Evolutionary conservation across 2,329 filamentous ascomycete species (phyloP).

Genomic region (Microascus cirrosus): DNA sequence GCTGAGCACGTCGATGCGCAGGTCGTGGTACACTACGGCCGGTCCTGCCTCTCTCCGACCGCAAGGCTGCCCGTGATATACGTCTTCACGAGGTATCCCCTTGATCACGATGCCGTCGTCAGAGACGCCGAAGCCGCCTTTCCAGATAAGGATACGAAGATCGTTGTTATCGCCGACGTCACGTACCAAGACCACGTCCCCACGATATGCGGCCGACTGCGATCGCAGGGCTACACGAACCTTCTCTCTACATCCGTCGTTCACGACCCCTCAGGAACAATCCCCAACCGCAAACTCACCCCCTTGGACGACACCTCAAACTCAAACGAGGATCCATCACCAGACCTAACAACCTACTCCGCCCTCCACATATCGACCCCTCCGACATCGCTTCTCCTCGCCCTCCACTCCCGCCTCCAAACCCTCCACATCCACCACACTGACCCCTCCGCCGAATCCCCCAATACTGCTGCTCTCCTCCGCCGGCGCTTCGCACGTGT

Average conservation of each 20-base stretch:
- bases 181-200: constrained; percentile 70
- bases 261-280: constrained; percentile 64
- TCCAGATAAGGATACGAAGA: constrained; percentile 46
- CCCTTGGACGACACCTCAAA: neutral
- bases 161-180: constrained; percentile 81
- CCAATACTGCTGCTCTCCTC: constrained; percentile 43
- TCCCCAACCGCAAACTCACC: constrained; percentile 72
- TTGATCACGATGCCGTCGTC: constrained; percentile 49
- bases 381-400: constrained; percentile 72
- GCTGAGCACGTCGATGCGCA: constrained; percentile 89
- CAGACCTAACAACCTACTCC: constrained; percentile 53
- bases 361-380: constrained; percentile 81
- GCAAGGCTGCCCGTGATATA: constrained; percentile 80
- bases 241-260: constrained; percentile 61
- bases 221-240: constrained; percentile 54
- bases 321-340: constrained; percentile 20
- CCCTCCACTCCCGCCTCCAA: constrained; percentile 70
- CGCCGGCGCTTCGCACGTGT: constrained; percentile 83
- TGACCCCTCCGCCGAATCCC: constrained; percentile 34
- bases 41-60: constrained; percentile 85
- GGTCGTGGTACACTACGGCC: constrained; percentile 86
- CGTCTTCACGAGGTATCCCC: constrained; percentile 66
- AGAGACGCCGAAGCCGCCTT: constrained; percentile 59
- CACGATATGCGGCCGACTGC: constrained; percentile 41
- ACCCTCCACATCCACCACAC: constrained; percentile 56